Conservation (phyloP, 129 eudicot species). For the Gnaphalium uliginosum region DNA sequence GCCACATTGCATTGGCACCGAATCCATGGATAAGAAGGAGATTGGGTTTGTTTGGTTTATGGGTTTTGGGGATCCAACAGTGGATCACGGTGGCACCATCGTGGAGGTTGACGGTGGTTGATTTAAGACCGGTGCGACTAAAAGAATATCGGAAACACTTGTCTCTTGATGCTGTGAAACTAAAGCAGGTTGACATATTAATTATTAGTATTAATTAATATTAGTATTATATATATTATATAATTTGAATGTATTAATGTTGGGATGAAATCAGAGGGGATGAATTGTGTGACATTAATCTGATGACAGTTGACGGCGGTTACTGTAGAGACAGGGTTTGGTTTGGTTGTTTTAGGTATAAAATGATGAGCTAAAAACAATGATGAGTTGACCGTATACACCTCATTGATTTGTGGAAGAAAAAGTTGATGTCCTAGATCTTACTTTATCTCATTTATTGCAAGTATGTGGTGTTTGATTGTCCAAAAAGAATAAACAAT, state of each 20-base stretch:
- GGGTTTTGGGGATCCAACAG: constrained; percentile 66
- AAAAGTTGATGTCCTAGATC: constrained; percentile 7
- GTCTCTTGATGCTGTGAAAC: constrained; percentile 67
- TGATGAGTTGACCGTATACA: neutral
- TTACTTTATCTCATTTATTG: neutral
- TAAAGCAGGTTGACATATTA: constrained; percentile 56
- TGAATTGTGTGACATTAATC: neutral
- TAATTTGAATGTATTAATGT: neutral
- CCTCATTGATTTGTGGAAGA: constrained; percentile 2
- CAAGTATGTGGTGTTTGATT: neutral
- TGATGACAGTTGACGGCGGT: constrained; percentile 18
- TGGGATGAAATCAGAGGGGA: neutral
- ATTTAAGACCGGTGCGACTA: constrained; percentile 54
- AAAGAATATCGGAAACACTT: constrained; percentile 50
- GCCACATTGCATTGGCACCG: constrained; percentile 95
- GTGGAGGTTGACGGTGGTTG: constrained; percentile 58
- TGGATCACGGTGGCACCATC: constrained; percentile 68
- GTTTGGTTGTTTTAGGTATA: neutral
- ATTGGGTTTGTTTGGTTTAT: constrained; percentile 45
- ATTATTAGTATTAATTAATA: neutral
- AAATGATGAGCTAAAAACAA: constrained; percentile 2
- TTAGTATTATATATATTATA: too few species aligned
- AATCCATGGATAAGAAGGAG: constrained; percentile 67
- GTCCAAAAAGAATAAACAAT: too few species aligned
- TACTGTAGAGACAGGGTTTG: neutral